These are phyloP conservation scores for Talaromyces islandicus DNA, from an alignment of 2,329 filamentous ascomycete genomes.

Conservation along the genomic window DNA sequence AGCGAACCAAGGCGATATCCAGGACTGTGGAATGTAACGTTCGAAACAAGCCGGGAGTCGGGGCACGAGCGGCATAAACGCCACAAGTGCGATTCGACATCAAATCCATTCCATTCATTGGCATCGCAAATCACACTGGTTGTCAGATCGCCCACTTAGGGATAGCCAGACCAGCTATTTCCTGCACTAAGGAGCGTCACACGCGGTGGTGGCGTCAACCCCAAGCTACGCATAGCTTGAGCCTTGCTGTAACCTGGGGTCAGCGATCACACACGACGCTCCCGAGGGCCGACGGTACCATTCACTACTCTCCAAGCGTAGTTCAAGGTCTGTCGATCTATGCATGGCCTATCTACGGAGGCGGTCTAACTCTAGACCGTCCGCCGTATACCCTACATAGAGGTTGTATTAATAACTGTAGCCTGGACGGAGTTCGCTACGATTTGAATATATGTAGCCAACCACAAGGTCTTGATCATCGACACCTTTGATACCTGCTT, in stretches of 20 bases:
- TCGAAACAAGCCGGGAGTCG: not conserved
- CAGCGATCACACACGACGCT: not conserved
- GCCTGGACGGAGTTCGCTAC: not conserved
- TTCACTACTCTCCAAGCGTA: not conserved
- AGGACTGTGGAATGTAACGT: constrained; percentile 9
- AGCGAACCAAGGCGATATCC: constrained; percentile 1
- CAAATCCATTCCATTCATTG: not conserved
- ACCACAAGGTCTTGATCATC: not conserved
- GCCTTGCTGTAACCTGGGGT: constrained; percentile 3
- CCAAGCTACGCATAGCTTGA: not conserved
- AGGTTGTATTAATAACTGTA: not conserved
- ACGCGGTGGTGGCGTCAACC: not conserved
- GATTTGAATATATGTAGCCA: not conserved
- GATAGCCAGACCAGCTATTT: not conserved
- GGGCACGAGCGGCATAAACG: not conserved
- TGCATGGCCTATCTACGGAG: not conserved
- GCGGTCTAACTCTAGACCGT: not conserved
- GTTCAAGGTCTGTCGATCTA: constrained; percentile 5
- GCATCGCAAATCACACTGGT: not conserved
- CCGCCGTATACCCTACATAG: not conserved
- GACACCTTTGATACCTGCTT: not conserved
- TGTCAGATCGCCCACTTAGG: not conserved
- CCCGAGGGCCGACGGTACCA: not conserved
- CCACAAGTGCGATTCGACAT: not conserved
- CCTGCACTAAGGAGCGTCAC: constrained; percentile 1